phyloP scores from a whole-genome alignment of 352 stramenopile genomes.

The Aphanomyces cochlioides region DNA sequence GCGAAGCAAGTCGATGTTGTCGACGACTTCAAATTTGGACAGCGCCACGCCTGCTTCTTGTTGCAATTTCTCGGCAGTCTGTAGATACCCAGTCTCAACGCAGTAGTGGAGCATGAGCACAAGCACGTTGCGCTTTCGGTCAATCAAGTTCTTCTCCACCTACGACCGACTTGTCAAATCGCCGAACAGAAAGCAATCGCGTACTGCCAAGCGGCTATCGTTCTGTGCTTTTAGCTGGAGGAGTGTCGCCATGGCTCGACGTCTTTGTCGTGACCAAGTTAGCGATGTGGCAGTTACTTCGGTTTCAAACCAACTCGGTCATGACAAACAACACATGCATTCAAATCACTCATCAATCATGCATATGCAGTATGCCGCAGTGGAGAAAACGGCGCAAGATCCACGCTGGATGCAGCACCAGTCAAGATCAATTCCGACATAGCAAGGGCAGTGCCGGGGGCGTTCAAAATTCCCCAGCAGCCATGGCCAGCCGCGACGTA shows the following conservation, averaged over 20 bases:
- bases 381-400: slow-evolving; percentile 16
- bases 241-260: slow-evolving; percentile 58
- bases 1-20: slow-evolving; percentile 88
- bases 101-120: slow-evolving; percentile 84
- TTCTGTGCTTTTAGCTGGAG: slow-evolving; percentile 82
- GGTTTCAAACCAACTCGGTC: background rate
- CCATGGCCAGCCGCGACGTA: slow-evolving; percentile 20
- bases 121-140: slow-evolving; percentile 81
- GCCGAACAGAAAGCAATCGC: background rate
- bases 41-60: slow-evolving; percentile 79
- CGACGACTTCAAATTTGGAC: slow-evolving; percentile 87
- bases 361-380: background rate
- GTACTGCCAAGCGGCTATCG: slow-evolving; percentile 66
- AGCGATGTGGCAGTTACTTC: background rate
- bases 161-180: slow-evolving; percentile 29
- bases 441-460: slow-evolving; percentile 13
- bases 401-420: slow-evolving; percentile 2
- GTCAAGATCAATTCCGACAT: slow-evolving; percentile 21
- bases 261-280: background rate
- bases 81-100: slow-evolving; percentile 77
- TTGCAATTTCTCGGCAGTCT: slow-evolving; percentile 81
- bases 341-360: background rate
- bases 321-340: background rate
- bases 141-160: slow-evolving; percentile 85
- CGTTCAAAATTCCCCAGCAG: slow-evolving; percentile 27